Conservation (phyloP, 768 basidiomycete genomes). For the Suillus clintonianus region DNA sequence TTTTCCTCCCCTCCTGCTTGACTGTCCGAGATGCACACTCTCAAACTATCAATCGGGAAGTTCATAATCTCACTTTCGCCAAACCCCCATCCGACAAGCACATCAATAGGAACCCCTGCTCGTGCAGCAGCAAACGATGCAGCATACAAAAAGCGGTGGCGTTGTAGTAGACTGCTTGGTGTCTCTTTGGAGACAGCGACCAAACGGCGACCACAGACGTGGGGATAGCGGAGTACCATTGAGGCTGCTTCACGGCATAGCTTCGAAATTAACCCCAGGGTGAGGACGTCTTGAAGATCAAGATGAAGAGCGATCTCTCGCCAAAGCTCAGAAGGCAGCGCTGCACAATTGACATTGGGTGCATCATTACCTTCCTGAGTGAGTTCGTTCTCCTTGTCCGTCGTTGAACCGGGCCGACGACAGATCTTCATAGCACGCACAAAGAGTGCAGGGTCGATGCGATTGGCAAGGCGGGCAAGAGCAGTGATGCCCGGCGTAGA, state of each 20-base stretch:
- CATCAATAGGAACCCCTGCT: not conserved
- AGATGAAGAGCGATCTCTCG: not conserved
- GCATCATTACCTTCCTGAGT: not conserved
- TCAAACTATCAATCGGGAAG: no score
- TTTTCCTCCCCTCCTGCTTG: no score
- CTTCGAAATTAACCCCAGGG: not conserved
- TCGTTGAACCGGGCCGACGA: not conserved
- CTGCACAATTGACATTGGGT: not conserved
- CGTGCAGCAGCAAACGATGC: not conserved
- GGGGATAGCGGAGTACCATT: not conserved
- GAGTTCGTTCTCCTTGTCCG: not conserved
- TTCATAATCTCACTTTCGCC: no score
- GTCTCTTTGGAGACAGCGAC: no score
- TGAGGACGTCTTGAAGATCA: not conserved
- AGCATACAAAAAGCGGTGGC: not conserved
- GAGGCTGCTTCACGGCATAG: not conserved
- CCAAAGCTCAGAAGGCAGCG: not conserved
- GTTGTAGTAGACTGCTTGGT: no score
- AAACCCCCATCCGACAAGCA: not conserved
- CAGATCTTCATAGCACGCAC: not conserved
- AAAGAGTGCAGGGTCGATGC: not conserved
- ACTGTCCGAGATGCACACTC: no score
- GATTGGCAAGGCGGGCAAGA: not conserved
- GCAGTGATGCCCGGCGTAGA: conserved; percentile 5
- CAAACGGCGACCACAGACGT: not conserved